Conservation (phyloP, 1,284 basidiomycete genomes). For the Cerioporus squamosus region DNA sequence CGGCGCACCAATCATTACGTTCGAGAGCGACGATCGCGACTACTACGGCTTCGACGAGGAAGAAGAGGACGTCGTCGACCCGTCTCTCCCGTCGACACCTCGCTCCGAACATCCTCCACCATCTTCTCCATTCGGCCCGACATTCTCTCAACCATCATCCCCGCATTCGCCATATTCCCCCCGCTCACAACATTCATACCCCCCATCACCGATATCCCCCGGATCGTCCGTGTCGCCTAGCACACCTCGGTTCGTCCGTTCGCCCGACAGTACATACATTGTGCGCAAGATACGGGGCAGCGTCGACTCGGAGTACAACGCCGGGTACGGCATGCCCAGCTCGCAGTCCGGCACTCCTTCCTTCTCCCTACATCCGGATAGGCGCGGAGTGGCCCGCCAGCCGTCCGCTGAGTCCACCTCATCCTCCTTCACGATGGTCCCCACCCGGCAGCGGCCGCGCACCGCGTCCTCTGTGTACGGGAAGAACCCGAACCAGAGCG, state of each 20-base stretch:
- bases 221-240: not conserved
- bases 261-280: not conserved
- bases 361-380: not conserved
- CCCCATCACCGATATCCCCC: not conserved
- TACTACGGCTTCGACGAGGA: constrained; percentile 16
- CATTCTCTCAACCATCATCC: not conserved
- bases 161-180: not conserved
- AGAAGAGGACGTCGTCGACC: constrained; percentile 5
- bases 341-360: not conserved
- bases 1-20: constrained; percentile 27
- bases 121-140: not conserved
- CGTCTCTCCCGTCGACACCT: not conserved
- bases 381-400: not conserved
- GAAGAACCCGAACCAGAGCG: constrained; percentile 3
- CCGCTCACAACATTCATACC: not conserved
- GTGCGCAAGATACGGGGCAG: not conserved
- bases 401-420: not conserved
- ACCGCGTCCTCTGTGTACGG: not conserved
- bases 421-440: not conserved
- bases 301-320: constrained; percentile 1
- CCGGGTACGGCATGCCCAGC: not conserved
- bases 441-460: not conserved
- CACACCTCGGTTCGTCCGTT: not conserved
- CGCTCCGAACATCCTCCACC: not conserved
- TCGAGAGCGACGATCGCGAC: constrained; percentile 16